Conservation (phyloP, 208 protist species). For the Leishmania turanica region DNA sequence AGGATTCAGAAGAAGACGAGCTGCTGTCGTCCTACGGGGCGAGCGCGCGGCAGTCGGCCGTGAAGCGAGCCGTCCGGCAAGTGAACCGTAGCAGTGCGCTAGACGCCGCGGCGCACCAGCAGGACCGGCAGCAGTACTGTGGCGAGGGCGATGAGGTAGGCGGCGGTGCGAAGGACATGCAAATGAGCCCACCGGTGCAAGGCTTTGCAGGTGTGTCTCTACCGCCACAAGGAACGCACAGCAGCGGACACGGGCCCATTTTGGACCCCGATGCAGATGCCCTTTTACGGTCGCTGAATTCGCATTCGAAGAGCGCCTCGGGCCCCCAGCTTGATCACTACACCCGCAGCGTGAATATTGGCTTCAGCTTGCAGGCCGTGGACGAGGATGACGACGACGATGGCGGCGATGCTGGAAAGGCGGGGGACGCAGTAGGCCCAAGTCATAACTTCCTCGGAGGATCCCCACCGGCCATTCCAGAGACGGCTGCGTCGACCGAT, state of each 20-base stretch:
- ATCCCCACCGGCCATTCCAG: slow-evolving; percentile 1
- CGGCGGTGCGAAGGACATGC: not conserved
- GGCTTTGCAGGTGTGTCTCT: not conserved
- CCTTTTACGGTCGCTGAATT: slow-evolving; percentile 11
- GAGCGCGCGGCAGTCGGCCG: slow-evolving; percentile 37
- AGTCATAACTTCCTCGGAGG: not conserved
- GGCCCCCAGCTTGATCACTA: slow-evolving; percentile 39
- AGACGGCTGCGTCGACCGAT: slow-evolving; percentile 7
- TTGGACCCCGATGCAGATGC: not conserved
- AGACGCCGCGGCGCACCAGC: not conserved
- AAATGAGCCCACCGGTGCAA: not conserved
- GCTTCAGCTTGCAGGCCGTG: slow-evolving; percentile 30
- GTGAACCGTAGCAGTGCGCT: slow-evolving; percentile 13
- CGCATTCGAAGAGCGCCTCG: slow-evolving; percentile 39
- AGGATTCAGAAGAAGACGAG: slow-evolving; percentile 47
- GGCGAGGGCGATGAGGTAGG: not conserved
- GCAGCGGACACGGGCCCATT: not conserved
- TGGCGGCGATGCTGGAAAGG: not conserved
- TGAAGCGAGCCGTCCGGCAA: slow-evolving; percentile 36
- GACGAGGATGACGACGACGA: slow-evolving; percentile 28
- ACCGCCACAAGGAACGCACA: slow-evolving; percentile 5
- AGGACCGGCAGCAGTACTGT: not conserved
- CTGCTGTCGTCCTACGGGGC: slow-evolving; percentile 43
- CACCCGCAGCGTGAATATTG: slow-evolving; percentile 26
- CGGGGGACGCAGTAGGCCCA: not conserved